Evolutionary conservation across 1,284 basidiomycete genomes (phyloP).

Genomic region (Amylostereum chailletii): DNA sequence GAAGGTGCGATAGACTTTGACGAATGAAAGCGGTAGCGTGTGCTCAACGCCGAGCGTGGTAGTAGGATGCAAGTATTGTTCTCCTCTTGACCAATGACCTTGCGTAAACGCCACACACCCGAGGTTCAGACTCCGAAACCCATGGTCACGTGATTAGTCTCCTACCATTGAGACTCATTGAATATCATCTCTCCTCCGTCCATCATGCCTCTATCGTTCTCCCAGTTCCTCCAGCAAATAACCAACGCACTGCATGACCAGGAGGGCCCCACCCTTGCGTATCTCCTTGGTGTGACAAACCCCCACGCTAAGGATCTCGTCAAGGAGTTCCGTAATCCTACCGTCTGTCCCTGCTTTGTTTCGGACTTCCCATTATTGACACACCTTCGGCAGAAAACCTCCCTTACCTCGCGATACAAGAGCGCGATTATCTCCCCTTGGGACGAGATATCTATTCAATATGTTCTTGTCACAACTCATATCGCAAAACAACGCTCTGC

Average conservation of each 20-base stretch:
- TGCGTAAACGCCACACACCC: too few species aligned
- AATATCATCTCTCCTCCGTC: background rate
- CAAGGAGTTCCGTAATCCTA: slow-evolving; percentile 62
- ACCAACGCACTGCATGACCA: slow-evolving; percentile 51
- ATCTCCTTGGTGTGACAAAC: slow-evolving; percentile 63
- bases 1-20: too few species aligned
- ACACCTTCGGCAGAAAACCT: slow-evolving; percentile 27
- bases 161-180: too few species aligned
- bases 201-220: slow-evolving; percentile 39
- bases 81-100: too few species aligned
- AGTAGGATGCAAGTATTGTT: too few species aligned
- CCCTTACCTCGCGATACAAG: slow-evolving; percentile 46
- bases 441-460: slow-evolving; percentile 77
- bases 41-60: too few species aligned
- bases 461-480: slow-evolving; percentile 63
- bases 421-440: slow-evolving; percentile 62
- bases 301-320: slow-evolving; percentile 66
- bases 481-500: slow-evolving; percentile 52
- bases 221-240: slow-evolving; percentile 52
- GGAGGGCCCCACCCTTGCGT: slow-evolving; percentile 61
- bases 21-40: too few species aligned
- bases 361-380: background rate
- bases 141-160: too few species aligned
- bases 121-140: too few species aligned
- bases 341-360: slow-evolving; percentile 30